phyloP scores from a whole-genome alignment of 306 rosid species.

The Cyclanthera cordifolia region DNA sequence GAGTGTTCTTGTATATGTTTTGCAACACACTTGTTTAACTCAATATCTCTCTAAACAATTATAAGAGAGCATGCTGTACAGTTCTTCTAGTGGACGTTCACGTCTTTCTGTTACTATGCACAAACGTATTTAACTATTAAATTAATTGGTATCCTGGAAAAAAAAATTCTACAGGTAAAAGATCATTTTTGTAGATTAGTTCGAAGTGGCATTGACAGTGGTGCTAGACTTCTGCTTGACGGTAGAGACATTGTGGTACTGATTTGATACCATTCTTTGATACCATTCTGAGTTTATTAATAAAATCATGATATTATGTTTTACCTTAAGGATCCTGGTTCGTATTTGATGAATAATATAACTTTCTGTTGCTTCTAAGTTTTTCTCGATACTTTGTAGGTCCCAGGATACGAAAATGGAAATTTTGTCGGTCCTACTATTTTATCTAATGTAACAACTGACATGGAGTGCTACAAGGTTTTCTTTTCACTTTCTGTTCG shows the following conservation, averaged over 20 bases:
- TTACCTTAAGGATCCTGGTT: neutral
- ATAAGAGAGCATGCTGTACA: neutral
- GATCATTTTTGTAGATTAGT: constrained; percentile 44
- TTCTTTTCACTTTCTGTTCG: neutral
- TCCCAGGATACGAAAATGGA: constrained; percentile 58
- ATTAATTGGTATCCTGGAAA: neutral
- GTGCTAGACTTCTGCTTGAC: constrained; percentile 58
- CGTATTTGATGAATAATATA: neutral
- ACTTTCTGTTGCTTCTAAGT: neutral
- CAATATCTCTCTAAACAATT: neutral
- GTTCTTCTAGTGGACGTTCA: neutral
- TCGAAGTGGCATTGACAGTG: constrained; percentile 43
- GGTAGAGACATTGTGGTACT: constrained; percentile 50
- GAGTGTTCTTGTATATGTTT: neutral
- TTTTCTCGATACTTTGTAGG: constrained; percentile 22
- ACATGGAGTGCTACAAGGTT: constrained; percentile 65
- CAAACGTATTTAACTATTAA: neutral
- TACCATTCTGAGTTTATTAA: constrained; percentile 12
- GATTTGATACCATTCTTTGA: constrained; percentile 10
- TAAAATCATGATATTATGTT: neutral
- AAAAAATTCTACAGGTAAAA: constrained; percentile 33
- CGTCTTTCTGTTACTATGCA: neutral
- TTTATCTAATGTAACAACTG: constrained; percentile 42
- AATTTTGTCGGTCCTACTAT: constrained; percentile 60
- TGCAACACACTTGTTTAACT: neutral